Base-by-base conservation (phyloP, 805 yeast genomes). In the Yarrowia sp. region DNA sequence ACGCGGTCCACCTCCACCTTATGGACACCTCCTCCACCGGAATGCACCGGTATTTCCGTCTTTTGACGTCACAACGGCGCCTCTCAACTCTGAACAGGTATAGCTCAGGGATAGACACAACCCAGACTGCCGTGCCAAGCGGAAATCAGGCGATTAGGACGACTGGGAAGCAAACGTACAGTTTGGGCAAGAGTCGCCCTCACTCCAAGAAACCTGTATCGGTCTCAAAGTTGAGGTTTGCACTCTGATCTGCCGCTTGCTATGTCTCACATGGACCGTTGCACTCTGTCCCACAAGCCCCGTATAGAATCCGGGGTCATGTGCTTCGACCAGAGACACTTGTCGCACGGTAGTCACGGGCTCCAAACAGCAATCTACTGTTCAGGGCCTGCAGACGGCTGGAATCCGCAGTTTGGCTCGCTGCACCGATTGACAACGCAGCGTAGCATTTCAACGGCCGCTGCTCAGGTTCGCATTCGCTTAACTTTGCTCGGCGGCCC, bases 121-220 rank as follows among this genome's bases (percentile, higher is more conserved):
- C 38, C 16, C 53, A 49, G 53, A 49, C 53, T 49, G 38, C 38
- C 53, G 38, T 49, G 38, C 53, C 38, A 14, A 32, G 52, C 53
- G 38, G 36, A 26, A 49, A 49, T 49, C 53, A 49, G 53, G 38
- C 53, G 53, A 26, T 26, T 15, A 2, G 40, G 12, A 38, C 10
- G 11, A 9, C 40, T 5, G 40, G 10, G 40, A 38, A 48, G 52
- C 52, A 48, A 48, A 7, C 15, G 15, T 45, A 26, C 32, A 26
- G 32, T 26, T 26, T 26, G 32, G 32, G 32, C 32, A 3, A 26
- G 7, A 26, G 32, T 5, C 4, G 32, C 32, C 32, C 32, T 5
- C 7, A 26, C 32, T 16, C 43, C 43, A 2, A 2, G 19, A 42
- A 42, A 12, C 43, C 14, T 41, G 43, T 12, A n/a, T 45, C 14